Percentiles rank a stretch among this genome's conserved stretches.
These are phyloP conservation scores for Coemansia sp. DNA, from an alignment of 192 early-diverging fungal species.

Conservation along the genomic window DNA sequence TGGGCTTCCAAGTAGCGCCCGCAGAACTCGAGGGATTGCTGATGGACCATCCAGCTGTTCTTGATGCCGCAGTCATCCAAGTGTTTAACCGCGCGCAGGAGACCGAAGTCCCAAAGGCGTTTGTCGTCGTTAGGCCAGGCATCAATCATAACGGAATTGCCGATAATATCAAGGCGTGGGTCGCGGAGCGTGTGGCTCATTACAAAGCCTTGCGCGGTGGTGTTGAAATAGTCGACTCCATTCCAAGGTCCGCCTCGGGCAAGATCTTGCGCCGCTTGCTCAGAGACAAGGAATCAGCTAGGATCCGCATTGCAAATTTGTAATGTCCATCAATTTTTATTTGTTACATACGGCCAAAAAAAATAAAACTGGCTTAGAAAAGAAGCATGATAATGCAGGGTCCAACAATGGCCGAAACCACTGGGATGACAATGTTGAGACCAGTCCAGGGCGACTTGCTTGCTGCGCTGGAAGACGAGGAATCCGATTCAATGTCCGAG, in stretches of 20 bases:
- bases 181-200: slow-evolving; percentile 64
- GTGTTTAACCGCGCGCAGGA: slow-evolving; percentile 61
- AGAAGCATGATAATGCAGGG: neutral
- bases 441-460: neutral
- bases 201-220: slow-evolving; percentile 84
- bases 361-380: too few relatives aligned
- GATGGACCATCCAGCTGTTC: slow-evolving; percentile 66
- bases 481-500: neutral
- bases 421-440: neutral
- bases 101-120: slow-evolving; percentile 81
- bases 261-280: slow-evolving; percentile 82
- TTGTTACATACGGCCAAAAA: neutral
- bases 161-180: slow-evolving; percentile 53
- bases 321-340: neutral
- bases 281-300: slow-evolving; percentile 20
- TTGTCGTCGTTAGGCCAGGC: slow-evolving; percentile 65
- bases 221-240: slow-evolving; percentile 65
- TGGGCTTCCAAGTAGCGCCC: slow-evolving; percentile 81
- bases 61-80: slow-evolving; percentile 70
- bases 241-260: slow-evolving; percentile 79
- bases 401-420: neutral
- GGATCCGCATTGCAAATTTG: slow-evolving; percentile 18
- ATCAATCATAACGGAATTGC: slow-evolving; percentile 33
- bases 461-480: neutral
- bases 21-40: slow-evolving; percentile 86